Evolutionary conservation across 192 early-diverging fungal genomes (phyloP).

Genomic region (Rhizophlyctis rosea): DNA sequence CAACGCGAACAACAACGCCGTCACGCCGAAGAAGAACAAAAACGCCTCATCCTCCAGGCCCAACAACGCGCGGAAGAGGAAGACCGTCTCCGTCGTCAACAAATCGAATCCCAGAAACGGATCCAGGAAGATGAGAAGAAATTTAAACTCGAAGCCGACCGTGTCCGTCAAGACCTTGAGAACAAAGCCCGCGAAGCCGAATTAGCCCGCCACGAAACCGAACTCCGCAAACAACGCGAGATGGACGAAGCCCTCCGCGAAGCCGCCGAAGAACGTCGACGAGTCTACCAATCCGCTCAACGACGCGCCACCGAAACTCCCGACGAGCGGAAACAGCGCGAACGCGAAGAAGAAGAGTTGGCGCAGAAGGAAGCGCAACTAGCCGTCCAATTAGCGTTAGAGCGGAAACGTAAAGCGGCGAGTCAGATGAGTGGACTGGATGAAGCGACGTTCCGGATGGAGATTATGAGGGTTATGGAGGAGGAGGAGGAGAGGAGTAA

Average conservation of each 20-base stretch:
- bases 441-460: slow-evolving; percentile 15
- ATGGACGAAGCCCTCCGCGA: slow-evolving; percentile 23
- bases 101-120: neutral
- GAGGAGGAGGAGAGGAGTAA: slow-evolving; percentile 20
- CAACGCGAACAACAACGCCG: neutral
- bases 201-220: neutral
- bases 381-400: slow-evolving; percentile 8
- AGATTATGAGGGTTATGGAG: slow-evolving; percentile 18
- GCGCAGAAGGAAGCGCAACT: slow-evolving; percentile 15
- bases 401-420: slow-evolving; percentile 14
- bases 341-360: slow-evolving; percentile 8
- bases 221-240: slow-evolving; percentile 18
- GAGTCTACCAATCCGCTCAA: neutral
- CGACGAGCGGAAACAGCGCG: slow-evolving; percentile 6
- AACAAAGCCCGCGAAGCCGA: slow-evolving; percentile 7
- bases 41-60: neutral
- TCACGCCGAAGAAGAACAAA: slow-evolving; percentile 2
- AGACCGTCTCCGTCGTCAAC: neutral
- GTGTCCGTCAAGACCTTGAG: slow-evolving; percentile 1
- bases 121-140: neutral
- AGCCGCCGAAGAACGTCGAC: slow-evolving; percentile 11
- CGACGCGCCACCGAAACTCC: neutral
- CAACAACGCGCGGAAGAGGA: slow-evolving; percentile 9
- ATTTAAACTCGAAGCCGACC: neutral
- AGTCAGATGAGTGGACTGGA: slow-evolving; percentile 16